Conservation (phyloP, 805 yeast genomes). For the Yarrowia sp. region DNA sequence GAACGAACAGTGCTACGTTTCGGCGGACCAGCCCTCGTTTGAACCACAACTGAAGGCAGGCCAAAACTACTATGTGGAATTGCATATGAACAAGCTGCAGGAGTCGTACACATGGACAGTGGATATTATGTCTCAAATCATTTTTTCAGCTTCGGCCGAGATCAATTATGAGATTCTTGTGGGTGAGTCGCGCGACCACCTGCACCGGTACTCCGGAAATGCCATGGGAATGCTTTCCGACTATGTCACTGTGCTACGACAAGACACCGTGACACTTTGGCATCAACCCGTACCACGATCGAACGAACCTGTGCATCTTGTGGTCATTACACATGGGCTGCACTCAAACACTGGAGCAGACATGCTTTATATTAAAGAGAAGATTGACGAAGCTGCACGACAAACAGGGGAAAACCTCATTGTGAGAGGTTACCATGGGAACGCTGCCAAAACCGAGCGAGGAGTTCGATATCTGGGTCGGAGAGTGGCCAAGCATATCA, state of each 20-base stretch:
- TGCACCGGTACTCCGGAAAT: slow-evolving; percentile 24
- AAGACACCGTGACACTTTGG: slow-evolving; percentile 74
- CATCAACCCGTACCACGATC: slow-evolving; percentile 54
- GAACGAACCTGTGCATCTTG: slow-evolving; percentile 68
- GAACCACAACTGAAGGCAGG: slow-evolving; percentile 65
- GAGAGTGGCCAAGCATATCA: slow-evolving; percentile 70
- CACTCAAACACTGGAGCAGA: slow-evolving; percentile 90
- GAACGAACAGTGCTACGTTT: slow-evolving; percentile 40
- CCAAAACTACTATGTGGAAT: slow-evolving; percentile 56
- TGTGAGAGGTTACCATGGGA: slow-evolving; percentile 78
- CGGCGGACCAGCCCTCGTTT: slow-evolving; percentile 42
- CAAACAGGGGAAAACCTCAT: slow-evolving; percentile 59
- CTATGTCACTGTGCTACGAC: slow-evolving; percentile 37
- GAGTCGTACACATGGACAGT: slow-evolving; percentile 64
- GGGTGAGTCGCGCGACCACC: slow-evolving; percentile 37
- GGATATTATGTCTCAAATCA: slow-evolving; percentile 75
- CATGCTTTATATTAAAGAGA: slow-evolving; percentile 81
- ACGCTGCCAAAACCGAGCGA: slow-evolving; percentile 81
- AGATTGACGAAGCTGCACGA: slow-evolving; percentile 52
- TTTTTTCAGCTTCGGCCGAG: slow-evolving; percentile 66
- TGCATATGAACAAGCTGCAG: slow-evolving; percentile 45
- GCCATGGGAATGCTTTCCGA: slow-evolving; percentile 10
- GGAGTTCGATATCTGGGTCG: slow-evolving; percentile 84
- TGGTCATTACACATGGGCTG: slow-evolving; percentile 84
- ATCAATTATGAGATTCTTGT: slow-evolving; percentile 63